Conservation (phyloP, 2,329 filamentous ascomycete species). For the Raffaelea ambrosiae region DNA sequence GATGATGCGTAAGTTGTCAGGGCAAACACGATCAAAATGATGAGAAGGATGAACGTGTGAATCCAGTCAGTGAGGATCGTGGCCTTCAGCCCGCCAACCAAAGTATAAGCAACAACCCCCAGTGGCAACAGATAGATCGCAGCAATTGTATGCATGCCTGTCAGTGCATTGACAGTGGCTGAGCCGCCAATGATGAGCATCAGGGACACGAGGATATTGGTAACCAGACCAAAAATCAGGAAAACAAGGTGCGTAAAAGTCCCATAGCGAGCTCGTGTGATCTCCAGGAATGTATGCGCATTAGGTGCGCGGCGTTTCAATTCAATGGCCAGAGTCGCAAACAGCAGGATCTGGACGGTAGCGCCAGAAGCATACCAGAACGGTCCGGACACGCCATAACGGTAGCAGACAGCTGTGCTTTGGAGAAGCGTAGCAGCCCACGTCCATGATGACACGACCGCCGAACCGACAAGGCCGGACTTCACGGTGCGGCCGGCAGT, state of each 20-base stretch:
- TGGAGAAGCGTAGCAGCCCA: constrained; percentile 82
- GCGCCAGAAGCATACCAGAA: constrained; percentile 61
- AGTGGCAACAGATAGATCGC: constrained; percentile 78
- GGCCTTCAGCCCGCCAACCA: constrained; percentile 72
- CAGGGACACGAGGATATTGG: constrained; percentile 78
- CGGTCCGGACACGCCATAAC: constrained; percentile 58
- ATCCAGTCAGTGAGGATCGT: constrained; percentile 82
- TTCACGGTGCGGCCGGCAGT: constrained; percentile 85
- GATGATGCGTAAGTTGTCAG: constrained; percentile 74
- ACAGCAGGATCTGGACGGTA: constrained; percentile 79
- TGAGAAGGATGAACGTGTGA: constrained; percentile 74
- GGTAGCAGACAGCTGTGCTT: constrained; percentile 72
- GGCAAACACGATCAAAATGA: constrained; percentile 80
- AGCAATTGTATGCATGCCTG: constrained; percentile 67
- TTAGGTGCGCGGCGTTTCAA: constrained; percentile 81
- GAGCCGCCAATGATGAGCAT: constrained; percentile 83
- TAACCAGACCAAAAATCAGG: constrained; percentile 73
- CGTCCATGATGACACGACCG: constrained; percentile 90
- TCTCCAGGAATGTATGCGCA: constrained; percentile 77
- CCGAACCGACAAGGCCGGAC: constrained; percentile 76
- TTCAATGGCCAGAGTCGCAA: constrained; percentile 84
- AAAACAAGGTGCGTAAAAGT: constrained; percentile 64
- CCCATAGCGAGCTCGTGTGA: constrained; percentile 74
- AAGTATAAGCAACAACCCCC: constrained; percentile 74
- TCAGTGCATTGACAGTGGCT: constrained; percentile 63